Percentiles rank a stretch among this genome's conserved stretches.
phyloP scores from a whole-genome alignment of 306 rosid genomes.

The Vachellia collinsii region DNA sequence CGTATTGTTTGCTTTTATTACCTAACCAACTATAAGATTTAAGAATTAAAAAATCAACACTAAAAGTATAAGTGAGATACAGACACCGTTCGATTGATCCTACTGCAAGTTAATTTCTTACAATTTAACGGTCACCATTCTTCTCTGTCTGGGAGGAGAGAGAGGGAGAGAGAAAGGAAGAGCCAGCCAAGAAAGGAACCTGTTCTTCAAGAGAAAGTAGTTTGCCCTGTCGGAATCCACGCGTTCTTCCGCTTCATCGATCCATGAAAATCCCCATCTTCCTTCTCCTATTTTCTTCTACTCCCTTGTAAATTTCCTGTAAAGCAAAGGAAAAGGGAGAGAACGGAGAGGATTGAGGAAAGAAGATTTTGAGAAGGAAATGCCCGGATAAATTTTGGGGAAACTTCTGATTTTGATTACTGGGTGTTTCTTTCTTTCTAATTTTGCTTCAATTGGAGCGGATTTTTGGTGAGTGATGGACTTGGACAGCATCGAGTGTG shows the following conservation, averaged over 20 bases:
- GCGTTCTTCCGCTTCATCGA: constrained; percentile 29
- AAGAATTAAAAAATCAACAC: not conserved
- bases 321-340: constrained; percentile 24
- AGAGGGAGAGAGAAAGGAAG: constrained; percentile 10
- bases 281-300: constrained; percentile 37
- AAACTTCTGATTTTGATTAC: constrained; percentile 40
- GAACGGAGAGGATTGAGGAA: constrained; percentile 33
- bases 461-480: constrained; percentile 59
- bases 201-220: constrained; percentile 43
- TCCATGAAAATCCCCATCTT: constrained; percentile 34
- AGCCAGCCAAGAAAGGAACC: constrained; percentile 66
- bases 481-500: constrained; percentile 87
- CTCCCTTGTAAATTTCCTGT: constrained; percentile 11
- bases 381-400: constrained; percentile 39
- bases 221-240: constrained; percentile 53
- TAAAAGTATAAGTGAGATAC: constrained; percentile 7
- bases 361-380: constrained; percentile 24
- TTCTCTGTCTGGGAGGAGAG: constrained; percentile 36
- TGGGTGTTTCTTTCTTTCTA: constrained; percentile 35
- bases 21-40: not conserved
- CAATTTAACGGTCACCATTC: constrained; percentile 55
- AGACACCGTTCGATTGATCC: constrained; percentile 57
- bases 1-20: constrained; percentile 11
- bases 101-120: constrained; percentile 7
- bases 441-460: constrained; percentile 22